phyloP scores from a whole-genome alignment of 2,329 filamentous ascomycete genomes.

The Sporothrix humicola region DNA sequence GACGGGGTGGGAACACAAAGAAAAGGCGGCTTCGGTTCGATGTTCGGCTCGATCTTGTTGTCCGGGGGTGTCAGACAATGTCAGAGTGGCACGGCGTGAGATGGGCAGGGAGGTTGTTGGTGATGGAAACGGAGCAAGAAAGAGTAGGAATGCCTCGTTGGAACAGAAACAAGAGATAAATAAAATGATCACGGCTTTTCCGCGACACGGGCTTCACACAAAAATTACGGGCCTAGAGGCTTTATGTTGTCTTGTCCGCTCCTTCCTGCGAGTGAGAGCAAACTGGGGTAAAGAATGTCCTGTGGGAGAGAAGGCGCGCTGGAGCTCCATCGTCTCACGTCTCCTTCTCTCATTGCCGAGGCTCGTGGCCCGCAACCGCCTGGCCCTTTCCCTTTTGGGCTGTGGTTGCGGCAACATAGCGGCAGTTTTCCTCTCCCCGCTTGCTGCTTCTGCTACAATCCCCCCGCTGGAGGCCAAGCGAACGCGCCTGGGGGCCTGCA shows the following conservation, averaged over 20 bases:
- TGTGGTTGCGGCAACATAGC: constrained; percentile 31
- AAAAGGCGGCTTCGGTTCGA: constrained; percentile 23
- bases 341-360: constrained; percentile 30
- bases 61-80: constrained; percentile 5
- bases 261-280: not conserved
- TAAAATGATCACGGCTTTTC: not conserved
- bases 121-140: not conserved
- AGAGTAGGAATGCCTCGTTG: too few species aligned
- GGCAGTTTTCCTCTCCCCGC: constrained; percentile 31
- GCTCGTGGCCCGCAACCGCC: constrained; percentile 19
- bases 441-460: constrained; percentile 8
- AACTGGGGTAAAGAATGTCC: not conserved
- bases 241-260: not conserved
- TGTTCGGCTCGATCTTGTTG: constrained; percentile 7
- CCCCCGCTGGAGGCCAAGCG: constrained; percentile 26
- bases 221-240: not conserved
- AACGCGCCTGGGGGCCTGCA: not conserved
- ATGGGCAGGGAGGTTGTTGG: not conserved
- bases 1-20: constrained; percentile 10
- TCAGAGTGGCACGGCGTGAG: not conserved
- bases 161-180: not conserved
- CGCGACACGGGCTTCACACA: not conserved
- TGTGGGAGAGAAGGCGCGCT: not conserved
- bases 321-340: not conserved
- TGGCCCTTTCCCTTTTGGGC: constrained; percentile 28